Conservation (phyloP, 345 rosid species). For the Erucastrum elatum region DNA sequence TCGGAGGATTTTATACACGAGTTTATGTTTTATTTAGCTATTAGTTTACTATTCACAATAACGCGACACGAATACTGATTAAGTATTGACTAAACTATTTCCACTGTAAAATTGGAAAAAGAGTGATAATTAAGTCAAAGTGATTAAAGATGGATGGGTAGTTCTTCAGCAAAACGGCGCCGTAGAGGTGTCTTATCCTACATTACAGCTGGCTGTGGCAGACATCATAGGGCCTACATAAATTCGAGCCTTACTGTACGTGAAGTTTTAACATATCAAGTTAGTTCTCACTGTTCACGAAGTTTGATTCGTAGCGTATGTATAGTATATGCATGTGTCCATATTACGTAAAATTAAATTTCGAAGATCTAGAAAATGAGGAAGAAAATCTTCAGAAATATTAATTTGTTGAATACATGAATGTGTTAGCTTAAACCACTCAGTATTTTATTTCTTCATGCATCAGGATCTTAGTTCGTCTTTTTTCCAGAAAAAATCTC, state of each 20-base stretch:
- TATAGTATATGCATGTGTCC: background rate
- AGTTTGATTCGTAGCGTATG: background rate
- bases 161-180: slow-evolving; percentile 40
- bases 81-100: background rate
- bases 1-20: background rate
- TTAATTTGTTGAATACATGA: background rate
- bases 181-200: slow-evolving; percentile 43
- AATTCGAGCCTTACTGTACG: slow-evolving; percentile 28
- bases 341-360: background rate
- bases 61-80: background rate
- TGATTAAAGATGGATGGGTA: slow-evolving; percentile 25
- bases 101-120: background rate
- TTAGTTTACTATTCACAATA: background rate
- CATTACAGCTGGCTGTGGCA: slow-evolving; percentile 39
- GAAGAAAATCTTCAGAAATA: background rate
- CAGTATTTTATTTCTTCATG: background rate
- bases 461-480: slow-evolving; percentile 25
- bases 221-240: slow-evolving; percentile 39
- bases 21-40: background rate
- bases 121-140: slow-evolving; percentile 21
- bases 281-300: slow-evolving; percentile 14
- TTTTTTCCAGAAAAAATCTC: background rate
- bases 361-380: background rate
- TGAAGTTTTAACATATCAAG: slow-evolving; percentile 31
- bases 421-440: background rate